Evolutionary conservation across 306 rosid species (phyloP).

Genomic region (Vigna trinervia): DNA sequence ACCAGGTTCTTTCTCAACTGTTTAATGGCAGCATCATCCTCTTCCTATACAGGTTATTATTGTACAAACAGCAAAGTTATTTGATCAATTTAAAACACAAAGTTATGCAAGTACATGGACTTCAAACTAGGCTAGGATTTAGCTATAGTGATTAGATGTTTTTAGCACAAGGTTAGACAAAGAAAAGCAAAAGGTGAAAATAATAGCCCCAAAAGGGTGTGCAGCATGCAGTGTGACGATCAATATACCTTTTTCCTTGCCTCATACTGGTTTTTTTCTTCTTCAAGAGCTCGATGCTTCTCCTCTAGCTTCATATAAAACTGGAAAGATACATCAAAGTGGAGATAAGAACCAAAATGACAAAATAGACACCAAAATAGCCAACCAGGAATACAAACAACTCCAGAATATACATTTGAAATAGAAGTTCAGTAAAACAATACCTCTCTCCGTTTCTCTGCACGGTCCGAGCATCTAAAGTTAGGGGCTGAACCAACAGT

Average conservation of each 20-base stretch:
- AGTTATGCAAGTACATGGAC: background rate
- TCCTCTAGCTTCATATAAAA: conserved; percentile 87
- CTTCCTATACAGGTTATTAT: conserved; percentile 68
- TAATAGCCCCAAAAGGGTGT: background rate
- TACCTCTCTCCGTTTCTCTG: conserved; percentile 96
- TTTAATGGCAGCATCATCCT: conserved; percentile 91
- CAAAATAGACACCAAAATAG: conserved; percentile 36
- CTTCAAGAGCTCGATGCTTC: conserved; percentile 89
- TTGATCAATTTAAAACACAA: conserved; percentile 8
- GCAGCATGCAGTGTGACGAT: conserved; percentile 35
- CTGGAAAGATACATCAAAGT: conserved; percentile 57
- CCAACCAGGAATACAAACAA: conserved; percentile 23
- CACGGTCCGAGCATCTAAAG: conserved; percentile 67
- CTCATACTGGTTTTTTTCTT: conserved; percentile 74
- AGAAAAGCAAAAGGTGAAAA: background rate
- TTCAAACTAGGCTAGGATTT: conserved; percentile 19
- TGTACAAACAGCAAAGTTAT: conserved; percentile 26
- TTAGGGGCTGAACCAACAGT: conserved; percentile 90
- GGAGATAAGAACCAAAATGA: conserved; percentile 37
- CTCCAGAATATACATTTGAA: conserved; percentile 26
- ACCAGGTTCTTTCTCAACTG: conserved; percentile 84
- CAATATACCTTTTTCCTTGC: conserved; percentile 80
- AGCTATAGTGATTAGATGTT: conserved; percentile 31
- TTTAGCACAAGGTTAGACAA: conserved; percentile 7
- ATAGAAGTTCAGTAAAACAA: conserved; percentile 35